These are phyloP conservation scores for Aspergillus pseudonomiae DNA, from an alignment of 2,329 filamentous ascomycete species.

Conservation along the genomic window DNA sequence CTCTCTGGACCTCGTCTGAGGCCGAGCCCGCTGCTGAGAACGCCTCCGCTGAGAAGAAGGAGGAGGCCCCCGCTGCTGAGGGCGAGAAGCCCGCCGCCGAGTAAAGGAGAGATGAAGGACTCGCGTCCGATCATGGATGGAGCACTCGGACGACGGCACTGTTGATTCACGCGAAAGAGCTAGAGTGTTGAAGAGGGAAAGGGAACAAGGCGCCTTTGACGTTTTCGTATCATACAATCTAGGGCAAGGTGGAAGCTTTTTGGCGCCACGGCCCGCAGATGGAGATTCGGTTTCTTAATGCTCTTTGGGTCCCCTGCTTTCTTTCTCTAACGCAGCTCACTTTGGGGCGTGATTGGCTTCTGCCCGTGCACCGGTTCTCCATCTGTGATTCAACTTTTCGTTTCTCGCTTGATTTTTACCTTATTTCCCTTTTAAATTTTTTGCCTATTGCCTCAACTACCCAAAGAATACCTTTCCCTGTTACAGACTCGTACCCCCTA, in stretches of 20 bases:
- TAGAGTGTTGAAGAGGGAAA: conserved; percentile 8
- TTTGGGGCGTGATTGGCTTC: conserved; percentile 8
- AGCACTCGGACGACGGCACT: conserved; percentile 13
- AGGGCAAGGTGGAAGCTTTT: conserved; percentile 8
- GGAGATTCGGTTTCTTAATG: conserved; percentile 13
- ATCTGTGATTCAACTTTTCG: conserved; percentile 21
- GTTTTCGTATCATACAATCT: conserved; percentile 10
- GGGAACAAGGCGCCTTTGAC: conserved; percentile 7
- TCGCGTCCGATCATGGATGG: conserved; percentile 28
- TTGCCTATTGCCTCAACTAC: conserved; percentile 31
- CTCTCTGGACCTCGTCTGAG: conserved; percentile 99
- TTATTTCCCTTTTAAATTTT: conserved; percentile 2
- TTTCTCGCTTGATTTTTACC: conserved; percentile 18
- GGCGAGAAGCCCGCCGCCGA: conserved; percentile 47
- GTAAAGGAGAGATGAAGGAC: conserved; percentile 44
- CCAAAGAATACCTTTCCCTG: conserved; percentile 33
- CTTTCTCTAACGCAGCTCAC: conserved; percentile 5
- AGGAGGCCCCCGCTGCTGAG: conserved; percentile 45
- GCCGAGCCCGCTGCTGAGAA: conserved; percentile 73
- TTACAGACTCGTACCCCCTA: conserved; percentile 17
- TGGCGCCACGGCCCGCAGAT: conserved; percentile 8
- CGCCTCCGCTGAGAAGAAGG: conserved; percentile 46
- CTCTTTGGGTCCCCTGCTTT: conserved; percentile 7
- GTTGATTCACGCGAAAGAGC: conserved; percentile 15
- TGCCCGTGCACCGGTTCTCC: conserved; percentile 19